A percentile compares a stretch with the other conserved stretches of the same genome.
Evolutionary conservation across 192 early-diverging fungal species (phyloP).

Genomic region (Gaertneriomyces semiglobifer): DNA sequence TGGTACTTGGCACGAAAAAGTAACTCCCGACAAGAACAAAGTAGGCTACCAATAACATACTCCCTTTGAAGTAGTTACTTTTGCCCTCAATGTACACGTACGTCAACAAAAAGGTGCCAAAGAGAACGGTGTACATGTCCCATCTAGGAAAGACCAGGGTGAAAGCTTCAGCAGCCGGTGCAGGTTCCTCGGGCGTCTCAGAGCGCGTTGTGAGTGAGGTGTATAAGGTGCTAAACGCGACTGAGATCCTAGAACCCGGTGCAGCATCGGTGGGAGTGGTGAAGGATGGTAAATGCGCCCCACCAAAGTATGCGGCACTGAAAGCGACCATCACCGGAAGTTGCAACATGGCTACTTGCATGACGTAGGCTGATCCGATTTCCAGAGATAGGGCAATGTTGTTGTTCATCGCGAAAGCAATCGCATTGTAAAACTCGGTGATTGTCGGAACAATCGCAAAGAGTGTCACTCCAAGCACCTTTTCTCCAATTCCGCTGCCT

Average conservation of each 20-base stretch:
- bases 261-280: background rate
- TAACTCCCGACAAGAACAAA: constrained; percentile 76
- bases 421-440: constrained; percentile 89
- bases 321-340: constrained; percentile 91
- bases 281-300: constrained; percentile 1
- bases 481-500: constrained; percentile 67
- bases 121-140: constrained; percentile 62
- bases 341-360: constrained; percentile 92
- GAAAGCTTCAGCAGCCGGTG: constrained; percentile 35
- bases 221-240: background rate
- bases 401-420: constrained; percentile 88
- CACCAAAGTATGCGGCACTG: constrained; percentile 44
- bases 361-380: constrained; percentile 92
- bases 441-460: constrained; percentile 95
- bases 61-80: constrained; percentile 95
- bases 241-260: background rate
- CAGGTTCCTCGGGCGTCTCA: background rate
- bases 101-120: constrained; percentile 65
- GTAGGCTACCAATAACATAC: constrained; percentile 84
- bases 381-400: constrained; percentile 79
- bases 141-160: constrained; percentile 69
- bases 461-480: constrained; percentile 87
- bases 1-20: constrained; percentile 52
- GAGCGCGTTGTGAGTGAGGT: background rate
- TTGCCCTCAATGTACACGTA: constrained; percentile 95